Evolutionary conservation across 2,329 filamentous ascomycete species (phyloP).

Genomic region (Hypoxylon sp.): DNA sequence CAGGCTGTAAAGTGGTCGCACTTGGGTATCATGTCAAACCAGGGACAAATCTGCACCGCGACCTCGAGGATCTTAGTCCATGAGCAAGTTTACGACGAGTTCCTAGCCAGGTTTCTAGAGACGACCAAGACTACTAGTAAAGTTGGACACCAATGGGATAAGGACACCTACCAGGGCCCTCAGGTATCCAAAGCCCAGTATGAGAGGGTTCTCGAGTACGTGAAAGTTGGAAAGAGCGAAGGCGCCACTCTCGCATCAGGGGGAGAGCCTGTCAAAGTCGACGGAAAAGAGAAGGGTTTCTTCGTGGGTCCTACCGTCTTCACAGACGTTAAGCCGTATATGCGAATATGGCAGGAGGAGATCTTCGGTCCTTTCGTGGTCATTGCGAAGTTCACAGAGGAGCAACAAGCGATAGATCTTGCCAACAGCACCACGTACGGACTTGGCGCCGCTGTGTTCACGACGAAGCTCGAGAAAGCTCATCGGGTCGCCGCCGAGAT

Average conservation of each 20-base stretch:
- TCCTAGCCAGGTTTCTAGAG: constrained; percentile 8
- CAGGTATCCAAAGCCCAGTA: constrained; percentile 21
- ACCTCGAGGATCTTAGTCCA: constrained; percentile 18
- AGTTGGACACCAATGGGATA: constrained; percentile 17
- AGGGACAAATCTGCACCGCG: constrained; percentile 20
- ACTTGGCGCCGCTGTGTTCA: constrained; percentile 20
- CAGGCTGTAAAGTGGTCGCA: constrained; percentile 18
- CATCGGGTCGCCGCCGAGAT: constrained; percentile 15
- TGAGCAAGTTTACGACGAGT: constrained; percentile 21
- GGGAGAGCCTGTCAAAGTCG: constrained; percentile 4
- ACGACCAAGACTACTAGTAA: constrained; percentile 9
- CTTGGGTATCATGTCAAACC: constrained; percentile 19
- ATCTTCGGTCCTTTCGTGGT: constrained; percentile 20
- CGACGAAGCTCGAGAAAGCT: constrained; percentile 3
- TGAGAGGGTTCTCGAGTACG: constrained; percentile 16
- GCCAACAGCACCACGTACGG: constrained; percentile 23
- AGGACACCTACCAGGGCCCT: constrained; percentile 19
- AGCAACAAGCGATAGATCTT: constrained; percentile 21
- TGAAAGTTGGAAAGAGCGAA: constrained; percentile 15
- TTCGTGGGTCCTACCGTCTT: constrained; percentile 18
- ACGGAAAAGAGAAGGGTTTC: constrained; percentile 5
- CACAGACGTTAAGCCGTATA: constrained; percentile 10
- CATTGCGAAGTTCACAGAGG: constrained; percentile 10
- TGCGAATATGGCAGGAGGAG: constrained; percentile 24
- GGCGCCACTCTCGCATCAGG: constrained; percentile 12